Percentiles rank a stretch among this genome's conserved stretches.
phyloP scores from a whole-genome alignment of 1,284 basidiomycete species.

The Leccinum fallax region DNA sequence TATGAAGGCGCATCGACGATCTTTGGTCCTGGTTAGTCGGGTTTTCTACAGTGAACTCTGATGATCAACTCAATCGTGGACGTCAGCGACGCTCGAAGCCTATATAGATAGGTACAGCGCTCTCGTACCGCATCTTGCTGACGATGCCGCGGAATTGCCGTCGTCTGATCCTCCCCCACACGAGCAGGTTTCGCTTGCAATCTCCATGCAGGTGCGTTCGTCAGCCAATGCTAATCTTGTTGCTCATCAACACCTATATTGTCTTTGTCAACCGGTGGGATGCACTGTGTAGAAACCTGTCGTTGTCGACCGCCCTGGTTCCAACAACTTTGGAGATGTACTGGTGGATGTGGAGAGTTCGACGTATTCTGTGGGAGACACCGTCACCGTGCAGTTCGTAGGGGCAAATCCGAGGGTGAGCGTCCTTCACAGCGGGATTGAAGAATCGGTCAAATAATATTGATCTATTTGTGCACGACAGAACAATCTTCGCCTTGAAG shows the following conservation, averaged over 20 bases:
- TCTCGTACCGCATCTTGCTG: conserved; percentile 63
- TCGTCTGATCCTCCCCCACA: conserved; percentile 65
- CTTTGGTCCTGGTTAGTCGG: conserved; percentile 67
- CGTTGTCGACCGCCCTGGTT: conserved; percentile 58
- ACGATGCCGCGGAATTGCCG: conserved; percentile 48
- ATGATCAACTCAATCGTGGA: background rate
- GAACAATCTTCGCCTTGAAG: conserved; percentile 80
- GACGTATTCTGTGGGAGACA: conserved; percentile 58
- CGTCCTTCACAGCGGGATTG: background rate
- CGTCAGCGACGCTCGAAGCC: conserved; percentile 69
- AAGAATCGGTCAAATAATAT: background rate
- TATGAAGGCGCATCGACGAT: conserved; percentile 85
- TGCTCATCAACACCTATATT: background rate
- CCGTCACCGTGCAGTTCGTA: conserved; percentile 66
- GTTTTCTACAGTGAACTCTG: background rate
- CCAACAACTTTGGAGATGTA: conserved; percentile 67
- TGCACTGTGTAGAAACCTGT: conserved; percentile 52
- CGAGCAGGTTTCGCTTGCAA: conserved; percentile 66
- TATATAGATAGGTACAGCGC: conserved; percentile 78
- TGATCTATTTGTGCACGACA: conserved; percentile 28
- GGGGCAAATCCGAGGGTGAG: conserved; percentile 79
- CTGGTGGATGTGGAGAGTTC: conserved; percentile 57
- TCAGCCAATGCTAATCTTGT: background rate
- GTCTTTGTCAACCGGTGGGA: background rate
- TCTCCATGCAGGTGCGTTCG: conserved; percentile 60